Base-by-base conservation (phyloP, 805 yeast genomes). In the Candida jianshihensis region DNA sequence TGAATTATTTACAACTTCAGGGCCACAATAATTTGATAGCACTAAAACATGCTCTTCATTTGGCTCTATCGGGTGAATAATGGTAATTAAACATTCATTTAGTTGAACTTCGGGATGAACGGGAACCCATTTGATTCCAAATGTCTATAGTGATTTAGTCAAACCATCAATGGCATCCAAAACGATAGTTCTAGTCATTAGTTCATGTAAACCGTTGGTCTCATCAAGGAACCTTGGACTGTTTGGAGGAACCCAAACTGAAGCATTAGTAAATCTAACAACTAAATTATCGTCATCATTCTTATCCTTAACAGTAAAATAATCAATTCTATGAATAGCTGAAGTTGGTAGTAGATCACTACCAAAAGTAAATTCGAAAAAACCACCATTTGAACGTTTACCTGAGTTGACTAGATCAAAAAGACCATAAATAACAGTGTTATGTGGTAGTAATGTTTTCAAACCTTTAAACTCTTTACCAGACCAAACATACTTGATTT, bases 101-200 rank as follows among this genome's bases (percentile, higher is more conserved):
- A 24, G 11, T 21, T 21, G 11, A 21, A 8, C 24, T 8, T 21
- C 7, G 24, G n/a, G n/a, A n/a, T n/a, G n/a, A n/a, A n/a, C n/a
- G n/a, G n/a, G n/a, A n/a, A n/a, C n/a, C n/a, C n/a, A n/a, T n/a
- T n/a, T n/a, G n/a, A n/a, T n/a, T n/a, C n/a, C n/a, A n/a, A n/a
- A n/a, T 6, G 6, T 26, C n/a, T 18, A 32, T n/a, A 24, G 11
- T 8, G 10, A 11, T 11, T 30, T 21, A 12, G 19, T 35, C n/a
- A 51, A 30, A 1, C 40, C 46, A 34, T 47, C 39, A 19, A 47
- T 39, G 34, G 42, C 43, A 38, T 51, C 52, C 29, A 40, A 33
- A 13, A 51, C 54, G 36, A 51, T 40, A 26, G 51, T 44, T 42
- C 54, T 48, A 3, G 53, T 48, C 53, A 51, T 48, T 14, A 48